Evolutionary conservation across 208 protist species (phyloP).

Genomic region (Tritrichomonas foetus): DNA sequence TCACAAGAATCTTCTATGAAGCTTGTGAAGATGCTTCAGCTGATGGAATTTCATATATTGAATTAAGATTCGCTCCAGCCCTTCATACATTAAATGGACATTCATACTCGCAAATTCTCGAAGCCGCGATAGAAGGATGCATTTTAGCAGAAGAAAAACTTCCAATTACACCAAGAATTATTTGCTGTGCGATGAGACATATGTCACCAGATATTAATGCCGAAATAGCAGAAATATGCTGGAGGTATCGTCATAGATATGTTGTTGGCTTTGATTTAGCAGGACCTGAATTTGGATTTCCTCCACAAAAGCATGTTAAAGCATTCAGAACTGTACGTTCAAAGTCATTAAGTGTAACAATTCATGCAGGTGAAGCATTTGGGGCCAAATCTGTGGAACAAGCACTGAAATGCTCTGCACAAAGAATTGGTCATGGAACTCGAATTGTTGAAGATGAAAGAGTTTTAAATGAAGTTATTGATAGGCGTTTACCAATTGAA

Average conservation of each 20-base stretch:
- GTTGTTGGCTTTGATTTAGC: constrained; percentile 33
- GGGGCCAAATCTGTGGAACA: not conserved
- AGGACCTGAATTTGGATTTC: not conserved
- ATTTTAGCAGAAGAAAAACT: not conserved
- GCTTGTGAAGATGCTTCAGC: not conserved
- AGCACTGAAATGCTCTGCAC: not conserved
- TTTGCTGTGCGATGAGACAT: not conserved
- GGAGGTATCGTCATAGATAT: not conserved
- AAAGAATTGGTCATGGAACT: constrained; percentile 12
- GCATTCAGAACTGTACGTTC: not conserved
- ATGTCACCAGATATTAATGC: not conserved
- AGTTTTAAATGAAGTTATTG: not conserved
- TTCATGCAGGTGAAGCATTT: constrained; percentile 38
- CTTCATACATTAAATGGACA: not conserved
- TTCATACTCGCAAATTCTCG: not conserved
- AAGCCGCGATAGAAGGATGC: not conserved
- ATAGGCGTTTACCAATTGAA: not conserved
- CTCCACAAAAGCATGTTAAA: constrained; percentile 28
- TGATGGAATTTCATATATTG: not conserved
- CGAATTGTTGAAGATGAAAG: not conserved
- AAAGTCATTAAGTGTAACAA: not conserved
- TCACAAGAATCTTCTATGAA: constrained; percentile 36
- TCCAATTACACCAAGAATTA: not conserved
- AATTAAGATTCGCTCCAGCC: not conserved
- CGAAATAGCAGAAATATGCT: not conserved